Conservation (phyloP, 78 protist species). For the Dictyostelium intermedium region DNA sequence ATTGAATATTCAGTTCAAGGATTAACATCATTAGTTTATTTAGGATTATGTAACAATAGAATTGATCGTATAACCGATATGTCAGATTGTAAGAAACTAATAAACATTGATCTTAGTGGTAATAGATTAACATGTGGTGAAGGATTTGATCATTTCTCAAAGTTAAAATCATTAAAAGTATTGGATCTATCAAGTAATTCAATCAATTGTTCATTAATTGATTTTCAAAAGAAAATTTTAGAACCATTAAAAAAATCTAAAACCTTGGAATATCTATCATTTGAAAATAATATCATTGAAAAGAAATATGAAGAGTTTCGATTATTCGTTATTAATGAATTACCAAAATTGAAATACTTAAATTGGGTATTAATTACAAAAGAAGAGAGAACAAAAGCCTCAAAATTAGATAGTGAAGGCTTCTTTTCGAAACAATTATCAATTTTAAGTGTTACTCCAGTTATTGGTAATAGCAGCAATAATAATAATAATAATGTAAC, state of each 20-base stretch:
- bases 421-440: conserved; percentile 27
- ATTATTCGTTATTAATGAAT: conserved; percentile 18
- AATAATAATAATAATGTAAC: not conserved
- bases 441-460: not conserved
- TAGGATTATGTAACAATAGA: conserved; percentile 65
- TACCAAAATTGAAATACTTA: conserved; percentile 47
- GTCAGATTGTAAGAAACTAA: conserved; percentile 26
- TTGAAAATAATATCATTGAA: conserved; percentile 71
- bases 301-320: conserved; percentile 39
- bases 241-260: conserved; percentile 36
- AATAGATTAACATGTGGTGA: conserved; percentile 43
- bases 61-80: conserved; percentile 28
- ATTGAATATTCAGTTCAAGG: conserved; percentile 30
- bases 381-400: conserved; percentile 32
- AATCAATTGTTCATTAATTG: conserved; percentile 17
- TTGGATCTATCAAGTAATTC: conserved; percentile 62
- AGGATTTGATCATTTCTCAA: conserved; percentile 74
- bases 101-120: conserved; percentile 24
- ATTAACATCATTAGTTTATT: conserved; percentile 16
- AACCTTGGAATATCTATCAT: conserved; percentile 63
- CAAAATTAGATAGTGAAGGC: conserved; percentile 36
- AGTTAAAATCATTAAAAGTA: conserved; percentile 49
- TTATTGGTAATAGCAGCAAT: too few relatives aligned
- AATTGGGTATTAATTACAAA: conserved; percentile 59
- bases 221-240: conserved; percentile 30